Evolutionary conservation across 1,139 yeast genomes (phyloP).

Genomic region (Saccharomyces hybrid): DNA sequence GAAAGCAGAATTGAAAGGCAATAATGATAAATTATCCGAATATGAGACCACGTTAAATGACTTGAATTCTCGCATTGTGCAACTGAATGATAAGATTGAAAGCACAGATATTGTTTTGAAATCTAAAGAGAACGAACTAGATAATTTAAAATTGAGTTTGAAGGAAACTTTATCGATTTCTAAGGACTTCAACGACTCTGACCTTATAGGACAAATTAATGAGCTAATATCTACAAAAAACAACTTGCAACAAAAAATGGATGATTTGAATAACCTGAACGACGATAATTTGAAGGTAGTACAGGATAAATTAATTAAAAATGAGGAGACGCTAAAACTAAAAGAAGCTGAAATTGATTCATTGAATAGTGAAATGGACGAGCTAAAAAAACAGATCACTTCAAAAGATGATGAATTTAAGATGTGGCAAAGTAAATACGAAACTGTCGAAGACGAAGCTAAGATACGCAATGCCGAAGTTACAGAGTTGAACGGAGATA

Average conservation of each 20-base stretch:
- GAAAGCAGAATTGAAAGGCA: conserved; percentile 4
- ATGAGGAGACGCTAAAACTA: conserved; percentile 4
- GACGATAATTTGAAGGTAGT: conserved; percentile 12
- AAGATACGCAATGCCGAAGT: conserved; percentile 27
- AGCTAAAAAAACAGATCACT: conserved; percentile 9
- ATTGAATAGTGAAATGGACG: conserved; percentile 6
- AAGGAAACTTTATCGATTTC: conserved; percentile 1
- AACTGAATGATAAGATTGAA: not conserved
- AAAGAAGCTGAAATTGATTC: conserved; percentile 4
- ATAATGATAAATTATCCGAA: conserved; percentile 2
- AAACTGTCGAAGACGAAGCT: conserved; percentile 23
- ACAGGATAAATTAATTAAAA: conserved; percentile 9
- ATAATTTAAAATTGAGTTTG: not conserved
- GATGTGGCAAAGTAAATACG: conserved; percentile 15
- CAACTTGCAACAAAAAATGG: not conserved
- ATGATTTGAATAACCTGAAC: not conserved
- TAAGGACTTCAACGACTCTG: not conserved
- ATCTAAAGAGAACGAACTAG: not conserved
- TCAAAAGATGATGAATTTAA: conserved; percentile 10
- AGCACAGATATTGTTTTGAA: not conserved
- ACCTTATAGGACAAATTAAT: not conserved
- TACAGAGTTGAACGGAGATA: conserved; percentile 16
- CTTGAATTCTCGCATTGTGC: not conserved
- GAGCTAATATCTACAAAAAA: conserved; percentile 1
- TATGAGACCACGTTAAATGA: not conserved